Evolutionary conservation across 2,329 filamentous ascomycete genomes (phyloP), one percentile per base, ranked within the genome.

Genomic region (Didymella glomerata): DNA sequence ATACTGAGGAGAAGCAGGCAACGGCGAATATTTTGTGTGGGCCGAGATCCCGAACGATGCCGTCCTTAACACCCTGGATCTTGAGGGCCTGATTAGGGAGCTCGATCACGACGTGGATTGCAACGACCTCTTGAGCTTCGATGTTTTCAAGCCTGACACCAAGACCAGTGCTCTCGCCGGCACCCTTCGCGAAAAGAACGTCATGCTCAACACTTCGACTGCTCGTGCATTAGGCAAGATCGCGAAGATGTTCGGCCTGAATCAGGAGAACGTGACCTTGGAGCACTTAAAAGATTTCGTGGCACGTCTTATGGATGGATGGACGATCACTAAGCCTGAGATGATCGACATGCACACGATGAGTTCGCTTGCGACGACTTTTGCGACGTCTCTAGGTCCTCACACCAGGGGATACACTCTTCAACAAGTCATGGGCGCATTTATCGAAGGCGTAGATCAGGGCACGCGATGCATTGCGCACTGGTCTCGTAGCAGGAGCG

Each of bases 211-310:
- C n/a, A 49, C 25, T 0, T 5, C n/a, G 0, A 59, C 30, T 0
- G 48, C 54, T 2, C 36, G 40, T 0, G 40, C 55, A 0, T 28
- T 68, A 6, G 65, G 57, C 0, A 34, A 27, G 4, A 50, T 55
- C 0, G 34, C 53, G 0, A 41, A 48, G 2, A 6, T 14, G 0
- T 65, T 68, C 10, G 57, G 49, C 2, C 40, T 68, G 48, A 16
- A 44, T 13, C 2, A 18, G 1, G 10, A 4, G 8, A 20, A 42
- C 0, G 30, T 51, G 0, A 45, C 10, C 0, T 27, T 18, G 1
- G 14, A 4, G 0, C 62, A 68, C 2, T 22, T 68, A 0, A 16
- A 41, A 5, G 54, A 57, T 1, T 47, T 68, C 1, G 18, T 63
- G 1, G 46, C 64, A 1, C 11, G 56, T 0, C 4, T 67, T 0